phyloP scores from a whole-genome alignment of 2,329 filamentous ascomycete species.

The Penicillium sp. region DNA sequence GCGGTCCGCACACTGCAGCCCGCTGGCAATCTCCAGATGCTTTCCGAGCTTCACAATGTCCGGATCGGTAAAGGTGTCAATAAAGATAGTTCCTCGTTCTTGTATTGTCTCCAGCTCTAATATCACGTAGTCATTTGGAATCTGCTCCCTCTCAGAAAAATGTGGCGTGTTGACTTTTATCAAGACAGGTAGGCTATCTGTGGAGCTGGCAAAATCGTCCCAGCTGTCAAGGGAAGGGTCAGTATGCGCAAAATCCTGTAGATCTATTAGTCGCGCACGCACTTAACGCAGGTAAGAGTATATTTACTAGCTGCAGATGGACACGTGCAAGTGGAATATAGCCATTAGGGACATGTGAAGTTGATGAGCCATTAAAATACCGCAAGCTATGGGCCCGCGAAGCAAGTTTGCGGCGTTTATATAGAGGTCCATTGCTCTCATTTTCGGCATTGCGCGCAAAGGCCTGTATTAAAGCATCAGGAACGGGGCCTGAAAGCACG shows the following conservation, averaged over 20 bases:
- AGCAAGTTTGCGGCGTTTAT: slow-evolving; percentile 40
- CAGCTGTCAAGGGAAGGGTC: neutral
- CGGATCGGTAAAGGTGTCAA: slow-evolving; percentile 22
- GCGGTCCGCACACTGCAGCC: slow-evolving; percentile 32
- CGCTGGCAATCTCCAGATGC: slow-evolving; percentile 30
- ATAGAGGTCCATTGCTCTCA: slow-evolving; percentile 27
- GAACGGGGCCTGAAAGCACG: slow-evolving; percentile 26
- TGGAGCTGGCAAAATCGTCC: neutral
- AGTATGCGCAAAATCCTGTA: slow-evolving; percentile 26
- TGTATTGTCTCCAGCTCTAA: slow-evolving; percentile 29
- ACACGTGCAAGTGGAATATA: slow-evolving; percentile 41
- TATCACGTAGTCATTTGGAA: slow-evolving; percentile 20
- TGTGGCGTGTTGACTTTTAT: slow-evolving; percentile 19
- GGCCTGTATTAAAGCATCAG: slow-evolving; percentile 30
- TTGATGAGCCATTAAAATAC: slow-evolving; percentile 23
- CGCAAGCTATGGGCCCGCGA: slow-evolving; percentile 25
- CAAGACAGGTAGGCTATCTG: slow-evolving; percentile 27
- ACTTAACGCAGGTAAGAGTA: neutral
- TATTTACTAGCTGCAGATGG: slow-evolving; percentile 36
- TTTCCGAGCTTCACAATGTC: slow-evolving; percentile 27
- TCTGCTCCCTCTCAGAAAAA: neutral
- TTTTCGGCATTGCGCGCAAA: slow-evolving; percentile 25
- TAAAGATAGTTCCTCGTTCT: slow-evolving; percentile 26
- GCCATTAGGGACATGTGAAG: slow-evolving; percentile 27
- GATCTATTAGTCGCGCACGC: neutral